These are phyloP conservation scores for Primulina huaijiensis DNA, from an alignment of 257 asterid species.

Conservation along the genomic window DNA sequence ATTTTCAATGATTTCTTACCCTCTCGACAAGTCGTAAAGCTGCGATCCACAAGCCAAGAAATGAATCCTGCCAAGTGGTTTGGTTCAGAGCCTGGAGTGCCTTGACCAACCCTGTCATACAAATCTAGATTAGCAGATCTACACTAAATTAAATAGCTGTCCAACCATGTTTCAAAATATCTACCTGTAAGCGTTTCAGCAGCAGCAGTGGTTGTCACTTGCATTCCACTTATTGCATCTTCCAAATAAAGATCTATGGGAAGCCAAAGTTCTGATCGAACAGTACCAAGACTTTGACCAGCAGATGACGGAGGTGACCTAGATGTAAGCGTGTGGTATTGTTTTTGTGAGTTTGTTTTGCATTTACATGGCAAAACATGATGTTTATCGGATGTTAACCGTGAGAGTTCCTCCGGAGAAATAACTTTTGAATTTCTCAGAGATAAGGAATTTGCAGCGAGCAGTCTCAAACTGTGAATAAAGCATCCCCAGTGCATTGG, in stretches of 20 bases:
- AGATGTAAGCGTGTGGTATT: constrained; percentile 62
- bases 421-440: constrained; percentile 68
- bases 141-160: constrained; percentile 20
- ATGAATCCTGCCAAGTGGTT: constrained; percentile 88
- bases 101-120: constrained; percentile 75
- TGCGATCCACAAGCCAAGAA: constrained; percentile 93
- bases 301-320: constrained; percentile 56
- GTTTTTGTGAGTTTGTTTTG: constrained; percentile 67
- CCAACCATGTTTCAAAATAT: constrained; percentile 5
- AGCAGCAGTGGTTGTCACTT: constrained; percentile 74
- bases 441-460: constrained; percentile 65
- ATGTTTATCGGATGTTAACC: constrained; percentile 62
- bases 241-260: constrained; percentile 90
- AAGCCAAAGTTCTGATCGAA: constrained; percentile 80
- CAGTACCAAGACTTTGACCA: constrained; percentile 53
- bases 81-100: constrained; percentile 83
- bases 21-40: constrained; percentile 91
- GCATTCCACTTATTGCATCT: constrained; percentile 81
- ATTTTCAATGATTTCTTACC: constrained; percentile 46
- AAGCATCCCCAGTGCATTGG: constrained; percentile 71
- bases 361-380: constrained; percentile 58
- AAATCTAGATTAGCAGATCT: constrained; percentile 22
- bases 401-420: constrained; percentile 78
- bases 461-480: constrained; percentile 62
- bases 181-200: constrained; percentile 82